Evolutionary conservation across 192 early-diverging fungal species (phyloP), one percentile per base, ranked within the genome.

Genomic region (Irineochytrium annulatum): DNA sequence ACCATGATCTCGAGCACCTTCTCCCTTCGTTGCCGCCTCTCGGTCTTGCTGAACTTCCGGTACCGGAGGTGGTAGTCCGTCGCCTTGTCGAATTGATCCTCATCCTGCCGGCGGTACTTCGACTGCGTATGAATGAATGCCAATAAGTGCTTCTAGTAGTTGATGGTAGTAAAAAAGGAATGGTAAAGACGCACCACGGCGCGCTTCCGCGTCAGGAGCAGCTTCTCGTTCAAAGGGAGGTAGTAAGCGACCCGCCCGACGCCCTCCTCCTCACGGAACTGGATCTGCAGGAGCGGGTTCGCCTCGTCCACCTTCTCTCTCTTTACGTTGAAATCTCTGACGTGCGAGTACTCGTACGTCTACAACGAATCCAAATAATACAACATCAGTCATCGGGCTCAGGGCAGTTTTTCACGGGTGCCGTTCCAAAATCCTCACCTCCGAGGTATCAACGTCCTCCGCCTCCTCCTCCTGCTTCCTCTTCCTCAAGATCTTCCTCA

Each of bases 381-480:
- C 45, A 24, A 17, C n/a, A 52, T 48, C 43, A 4, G 16, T 31
- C 6, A 27, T 26, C 13, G 17, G 1, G 1, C n/a, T 20, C 16
- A 52, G 14, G 14, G 19, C 49, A 24, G 26, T 1, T 22, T 8
- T 2, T 22, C 1, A 52, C 0, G 26, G 16, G 26, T n/a, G 26
- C 16, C 16, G 49, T 20, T 1, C 14, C 14, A 0, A 32, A 62
- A 29, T 31, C 33, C n/a, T n/a, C 33, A 8, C 57, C 22, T 58
- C 57, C 17, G 22, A 20, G 27, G 31, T 3, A 44, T 14, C 54
- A 46, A 29, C 57, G 32, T 52, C 51, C 45, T 67, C 65, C 22
- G 59, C 65, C 24, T 67, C 65, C 3, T 67, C 65, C 3, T 59
- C 57, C 58, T 37, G 48, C 65, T 22, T 53, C 65, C 11, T 59